Base-by-base conservation (phyloP, 306 rosid species). In the Rosa multiflora region DNA sequence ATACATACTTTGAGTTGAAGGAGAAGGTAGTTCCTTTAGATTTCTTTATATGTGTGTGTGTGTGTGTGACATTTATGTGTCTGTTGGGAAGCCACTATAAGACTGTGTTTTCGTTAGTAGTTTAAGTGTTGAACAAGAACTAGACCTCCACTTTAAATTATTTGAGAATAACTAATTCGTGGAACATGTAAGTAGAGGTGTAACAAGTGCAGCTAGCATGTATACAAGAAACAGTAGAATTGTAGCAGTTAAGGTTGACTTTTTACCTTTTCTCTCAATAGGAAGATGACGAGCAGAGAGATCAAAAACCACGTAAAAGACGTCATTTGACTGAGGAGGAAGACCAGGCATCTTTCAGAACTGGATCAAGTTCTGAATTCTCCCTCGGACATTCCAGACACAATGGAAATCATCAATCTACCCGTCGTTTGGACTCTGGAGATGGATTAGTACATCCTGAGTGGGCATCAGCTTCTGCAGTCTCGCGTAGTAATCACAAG, bases 1-100 rank as follows among this genome's bases (percentile, higher is more conserved):
- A 92, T 37, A 91, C 97, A 29, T 92, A 87, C 82, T 94, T 89
- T 83, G 97, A 94, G 79, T 70, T 29, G 2, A 82, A 83, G 82
- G 90, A 90, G 49, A 84, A 88, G 97, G 98, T 93, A 51, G 32
- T 32, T 81, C 42, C 35, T 74, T 59, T 49, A 6, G 1, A 29
- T 20, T 20, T 3, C 68, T 67, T 0, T 21, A 43, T 21, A 43
- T 17, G 10, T 29, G 2, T 26, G 20, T 26, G 58, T 26, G 58
- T 63, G 32, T 64, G 17, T 64, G 15, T 64, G 70, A 21, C 40
- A 26, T 29, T 62, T 29, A 26, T 64, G 70, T 66, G 5, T 66
- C 12, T 66, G 23, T 37, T 37, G 46, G 23, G 44, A 35, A 37
- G 70, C 47, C 37, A 35, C 23, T 66, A 39, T 15, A 15, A 39